These are phyloP conservation scores for Talinum fruticosum DNA, from an alignment of 148 eudicot genomes.

Conservation along the genomic window DNA sequence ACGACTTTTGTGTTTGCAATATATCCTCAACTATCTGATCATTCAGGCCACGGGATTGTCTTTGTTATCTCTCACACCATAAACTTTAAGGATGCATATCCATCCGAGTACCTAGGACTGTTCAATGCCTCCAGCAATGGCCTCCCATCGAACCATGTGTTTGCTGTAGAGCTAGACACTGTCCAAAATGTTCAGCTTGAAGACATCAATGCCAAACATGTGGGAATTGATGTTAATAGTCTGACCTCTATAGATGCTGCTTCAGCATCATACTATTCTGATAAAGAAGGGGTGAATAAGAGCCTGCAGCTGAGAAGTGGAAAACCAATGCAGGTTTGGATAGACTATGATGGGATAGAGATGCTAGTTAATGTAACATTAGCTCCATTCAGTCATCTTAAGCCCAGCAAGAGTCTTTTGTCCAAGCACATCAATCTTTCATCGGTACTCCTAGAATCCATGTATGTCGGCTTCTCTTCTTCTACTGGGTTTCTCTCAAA, in stretches of 20 bases:
- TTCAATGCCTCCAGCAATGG: constrained; percentile 18
- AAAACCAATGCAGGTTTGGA: constrained; percentile 22
- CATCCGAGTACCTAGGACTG: constrained; percentile 23
- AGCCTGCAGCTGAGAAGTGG: constrained; percentile 15
- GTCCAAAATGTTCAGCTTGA: background rate
- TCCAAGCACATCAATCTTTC: constrained; percentile 24
- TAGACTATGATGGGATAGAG: constrained; percentile 21
- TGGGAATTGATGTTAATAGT: constrained; percentile 27
- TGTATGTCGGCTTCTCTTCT: constrained; percentile 27
- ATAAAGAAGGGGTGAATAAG: constrained; percentile 14
- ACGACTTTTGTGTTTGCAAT: constrained; percentile 28
- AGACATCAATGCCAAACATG: constrained; percentile 30
- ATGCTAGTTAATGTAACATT: constrained; percentile 20
- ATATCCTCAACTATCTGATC: constrained; percentile 6
- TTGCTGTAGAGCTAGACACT: constrained; percentile 33
- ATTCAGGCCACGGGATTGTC: constrained; percentile 25
- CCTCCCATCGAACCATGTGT: constrained; percentile 20
- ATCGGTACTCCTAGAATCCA: constrained; percentile 10
- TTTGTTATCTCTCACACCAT: constrained; percentile 20
- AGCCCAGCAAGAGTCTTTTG: constrained; percentile 23
- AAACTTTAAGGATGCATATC: background rate
- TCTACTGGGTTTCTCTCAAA: constrained; percentile 2
- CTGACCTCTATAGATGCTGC: constrained; percentile 11
- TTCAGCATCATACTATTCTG: constrained; percentile 23
- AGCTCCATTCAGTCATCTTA: constrained; percentile 15